These are phyloP conservation scores for Xylaria acuta DNA, from an alignment of 495 filamentous ascomycete species.

Conservation along the genomic window DNA sequence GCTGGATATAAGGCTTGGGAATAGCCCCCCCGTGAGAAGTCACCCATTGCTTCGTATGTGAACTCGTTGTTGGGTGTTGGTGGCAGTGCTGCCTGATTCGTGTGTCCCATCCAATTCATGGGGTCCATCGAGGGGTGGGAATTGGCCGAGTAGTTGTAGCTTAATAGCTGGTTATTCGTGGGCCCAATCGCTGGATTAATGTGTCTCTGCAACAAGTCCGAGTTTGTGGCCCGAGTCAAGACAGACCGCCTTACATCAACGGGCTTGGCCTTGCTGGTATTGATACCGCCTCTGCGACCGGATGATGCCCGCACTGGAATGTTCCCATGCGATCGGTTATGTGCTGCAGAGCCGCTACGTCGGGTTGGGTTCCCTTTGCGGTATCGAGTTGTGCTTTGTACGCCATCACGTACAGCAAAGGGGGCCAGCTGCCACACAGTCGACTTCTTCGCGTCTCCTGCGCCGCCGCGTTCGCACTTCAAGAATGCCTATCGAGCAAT, in stretches of 20 bases:
- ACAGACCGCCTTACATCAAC: slow-evolving; percentile 24
- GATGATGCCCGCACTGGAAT: slow-evolving; percentile 23
- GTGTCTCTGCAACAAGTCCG: not conserved
- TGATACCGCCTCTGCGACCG: slow-evolving; percentile 30
- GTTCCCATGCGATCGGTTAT: slow-evolving; percentile 1
- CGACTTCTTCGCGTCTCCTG: slow-evolving; percentile 41
- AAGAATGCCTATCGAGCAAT: slow-evolving; percentile 46
- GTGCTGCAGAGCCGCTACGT: slow-evolving; percentile 16
- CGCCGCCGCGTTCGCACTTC: slow-evolving; percentile 43
- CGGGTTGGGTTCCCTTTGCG: slow-evolving; percentile 45
- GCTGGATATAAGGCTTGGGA: not conserved
- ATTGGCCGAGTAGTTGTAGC: not conserved
- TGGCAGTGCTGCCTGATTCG: not conserved
- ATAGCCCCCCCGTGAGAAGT: not conserved
- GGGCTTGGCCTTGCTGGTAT: slow-evolving; percentile 26
- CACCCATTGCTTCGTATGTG: not conserved
- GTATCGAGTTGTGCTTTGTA: slow-evolving; percentile 57
- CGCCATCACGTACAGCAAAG: slow-evolving; percentile 46
- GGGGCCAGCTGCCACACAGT: slow-evolving; percentile 52
- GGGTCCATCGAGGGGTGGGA: not conserved
- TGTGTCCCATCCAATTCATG: not conserved
- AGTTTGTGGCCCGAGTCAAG: not conserved
- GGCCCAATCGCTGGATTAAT: not conserved
- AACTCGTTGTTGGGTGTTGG: not conserved
- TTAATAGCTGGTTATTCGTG: not conserved